Evolutionary conservation across 108 stramenopile species (phyloP), one percentile per base, ranked within the genome.

Genomic region (Conticribra weissflogii): DNA sequence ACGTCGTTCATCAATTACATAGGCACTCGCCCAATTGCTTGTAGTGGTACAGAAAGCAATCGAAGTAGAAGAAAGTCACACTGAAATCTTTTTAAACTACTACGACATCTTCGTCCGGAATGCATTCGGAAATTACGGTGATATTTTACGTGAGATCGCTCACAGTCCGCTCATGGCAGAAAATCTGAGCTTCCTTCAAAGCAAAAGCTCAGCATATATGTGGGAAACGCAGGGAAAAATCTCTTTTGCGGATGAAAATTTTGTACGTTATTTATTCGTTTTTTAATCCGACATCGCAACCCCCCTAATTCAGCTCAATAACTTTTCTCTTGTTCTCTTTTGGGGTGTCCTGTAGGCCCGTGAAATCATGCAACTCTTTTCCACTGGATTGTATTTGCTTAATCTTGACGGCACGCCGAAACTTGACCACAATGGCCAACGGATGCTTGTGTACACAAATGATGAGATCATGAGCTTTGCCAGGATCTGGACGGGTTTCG

Each of bases 21-120:
- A 82, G 81, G 87, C 86, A 3, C 74, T 94, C 17, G 54, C 70
- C 49, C 88, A 89, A 56, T 71, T 91, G 44, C 76, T 88, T 44
- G 88, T 89, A 1, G 56, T 90, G 9, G 61, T 62, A 15, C 48
- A 21, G 36, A 59, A 48, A 14, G 73, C 73, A 0, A 49, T 64
- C 14, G 53, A 48, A 9, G 34, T 63, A 45, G 16, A 60, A 53
- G 64, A 74, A 47, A 46, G 50, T 24, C 71, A 78, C 59, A 66
- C 62, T 15, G 73, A 74, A 54, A 53, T 48, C 2, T 76, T 72
- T 55, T 30, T 79, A 36, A 56, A 59, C 3, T 91, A 82, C 48
- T 87, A 91, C 76, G 90, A 91, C 55, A 91, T 91, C 50, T 88
- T 88, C 62, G 85, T 90, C 3, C 73, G 88, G 36, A 78, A 91